Base-by-base conservation (phyloP, 768 basidiomycete genomes). In the Pleurotus tuoliensis region DNA sequence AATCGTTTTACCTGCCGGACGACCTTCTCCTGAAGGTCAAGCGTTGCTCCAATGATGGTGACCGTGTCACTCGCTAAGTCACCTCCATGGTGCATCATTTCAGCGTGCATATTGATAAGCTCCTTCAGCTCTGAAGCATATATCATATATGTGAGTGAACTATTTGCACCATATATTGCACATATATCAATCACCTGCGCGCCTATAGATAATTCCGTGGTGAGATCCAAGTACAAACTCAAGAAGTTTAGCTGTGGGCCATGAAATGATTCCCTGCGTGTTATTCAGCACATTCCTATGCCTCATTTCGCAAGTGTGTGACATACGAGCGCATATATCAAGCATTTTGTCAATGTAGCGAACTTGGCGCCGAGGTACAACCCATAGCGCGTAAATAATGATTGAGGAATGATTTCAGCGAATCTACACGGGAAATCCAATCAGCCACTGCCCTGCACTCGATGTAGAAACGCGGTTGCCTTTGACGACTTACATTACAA, bases 401-500 rank as follows among this genome's bases (percentile, higher is more conserved):
- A 91, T 65, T 96, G 93, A 0, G 93, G 93, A 59, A 95, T 94
- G 60, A 95, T 92, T 73, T 95, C 92, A 22, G 92, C 76, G 67
- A 94, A 95, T 57, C 92, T 94, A 63, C 38, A 43, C 47, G 39
- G 54, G 50, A 62, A 24, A 15, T 24, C 52, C 25, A 65, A 46
- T 51, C 41, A 56, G 37, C 38, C 30, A 11, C 27, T 6, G 27
- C 1, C 30, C 30, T 30, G 30, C 11, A 30, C 30, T 34, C 3
- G 8, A 16, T 48, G 46, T 55, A 45, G 22, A 20, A 52, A 45
- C 20, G 30, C 30, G 20, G 27, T 16, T 27, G 41, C 24, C 51
- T 38, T 47, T 45, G 3, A 48, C 51, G 7, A 83, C 91, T 74
- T 66, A 93, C 90, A 93, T 89, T 58, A 94, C 90, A 63, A 94